Evolutionary conservation across 768 basidiomycete species (phyloP), one percentile per base, ranked within the genome.

Genomic region (Collybiopsis confluens): DNA sequence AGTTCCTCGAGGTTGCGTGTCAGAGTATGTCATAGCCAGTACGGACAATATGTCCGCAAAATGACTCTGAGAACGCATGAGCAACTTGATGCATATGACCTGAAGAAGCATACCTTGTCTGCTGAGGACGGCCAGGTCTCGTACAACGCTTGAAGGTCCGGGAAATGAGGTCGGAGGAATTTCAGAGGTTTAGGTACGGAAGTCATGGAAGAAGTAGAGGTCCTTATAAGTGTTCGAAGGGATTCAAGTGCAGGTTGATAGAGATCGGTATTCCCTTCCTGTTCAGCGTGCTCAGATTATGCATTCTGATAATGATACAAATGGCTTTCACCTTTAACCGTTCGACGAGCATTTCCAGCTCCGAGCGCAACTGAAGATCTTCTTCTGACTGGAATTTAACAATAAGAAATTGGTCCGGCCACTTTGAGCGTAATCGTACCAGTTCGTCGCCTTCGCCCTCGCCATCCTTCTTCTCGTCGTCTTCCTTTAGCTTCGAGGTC

Each of bases 11-110:
- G 93, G 92, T 72, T 97, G 86, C 16, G 92, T 95, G 71, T 99
- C 97, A 8, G 95, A 98, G 68, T 98, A 98, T 6, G 97, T 99
- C 97, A 99, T 99, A 6, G 96, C 97, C 42, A 99, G 85, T 5
- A 98, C 96, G 36, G 96, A 98, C 24, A 99, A 80, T 56, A 99
- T 98, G 62, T 98, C 95, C 23, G 94, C 94, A 65, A 98, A 95
- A 40, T 97, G 81, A 60, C 89, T 88, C 93, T 97, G 66, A 2
- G 55, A 21, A 35, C n/a, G n/a, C n/a, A 45, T 23, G 9, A 45
- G 59, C 30, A 43, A 24, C 24, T 28, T 40, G 10, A 23, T 21
- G 4, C n/a, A 24, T 53, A 20, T 21, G 18, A 9, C 1, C 38
- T 11, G 4, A 16, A 13, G 2, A 27, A 38, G 44, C 62, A 30